Conservation (phyloP, 2,329 filamentous ascomycete genomes). For the Biscogniauxia marginata region DNA sequence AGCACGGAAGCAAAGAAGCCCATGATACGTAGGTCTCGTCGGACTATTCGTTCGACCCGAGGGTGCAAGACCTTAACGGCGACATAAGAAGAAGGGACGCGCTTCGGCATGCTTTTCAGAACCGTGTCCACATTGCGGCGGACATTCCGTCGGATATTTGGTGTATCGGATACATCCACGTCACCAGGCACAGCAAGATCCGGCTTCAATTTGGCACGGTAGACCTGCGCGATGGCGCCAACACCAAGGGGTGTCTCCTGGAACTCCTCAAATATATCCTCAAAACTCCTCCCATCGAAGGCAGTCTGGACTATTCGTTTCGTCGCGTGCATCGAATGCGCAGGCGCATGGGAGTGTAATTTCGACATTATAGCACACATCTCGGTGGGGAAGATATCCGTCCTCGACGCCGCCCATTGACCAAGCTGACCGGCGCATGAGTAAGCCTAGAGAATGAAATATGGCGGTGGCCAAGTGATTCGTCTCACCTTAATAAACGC, state of each 20-base stretch:
- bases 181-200: constrained; percentile 66
- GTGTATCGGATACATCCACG: constrained; percentile 52
- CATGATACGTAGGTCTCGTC: constrained; percentile 94
- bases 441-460: constrained; percentile 14
- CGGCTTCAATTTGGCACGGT: constrained; percentile 87
- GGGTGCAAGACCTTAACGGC: constrained; percentile 96
- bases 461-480: not conserved
- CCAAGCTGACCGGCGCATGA: constrained; percentile 62
- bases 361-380: constrained; percentile 94
- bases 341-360: constrained; percentile 89
- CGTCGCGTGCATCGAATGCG: constrained; percentile 80
- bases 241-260: constrained; percentile 86
- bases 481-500: constrained; percentile 86
- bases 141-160: constrained; percentile 66
- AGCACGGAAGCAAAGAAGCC: constrained; percentile 80
- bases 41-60: constrained; percentile 81
- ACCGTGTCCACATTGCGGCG: constrained; percentile 80
- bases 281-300: constrained; percentile 76
- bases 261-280: constrained; percentile 96
- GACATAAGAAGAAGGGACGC: constrained; percentile 88
- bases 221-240: constrained; percentile 95
- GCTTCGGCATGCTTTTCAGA: constrained; percentile 79
- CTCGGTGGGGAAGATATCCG: constrained; percentile 92
- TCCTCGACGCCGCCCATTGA: constrained; percentile 95
- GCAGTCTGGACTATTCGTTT: constrained; percentile 77